Conservation (phyloP, 371 early-diverging fungal genomes). For the Circinella umbellata region DNA sequence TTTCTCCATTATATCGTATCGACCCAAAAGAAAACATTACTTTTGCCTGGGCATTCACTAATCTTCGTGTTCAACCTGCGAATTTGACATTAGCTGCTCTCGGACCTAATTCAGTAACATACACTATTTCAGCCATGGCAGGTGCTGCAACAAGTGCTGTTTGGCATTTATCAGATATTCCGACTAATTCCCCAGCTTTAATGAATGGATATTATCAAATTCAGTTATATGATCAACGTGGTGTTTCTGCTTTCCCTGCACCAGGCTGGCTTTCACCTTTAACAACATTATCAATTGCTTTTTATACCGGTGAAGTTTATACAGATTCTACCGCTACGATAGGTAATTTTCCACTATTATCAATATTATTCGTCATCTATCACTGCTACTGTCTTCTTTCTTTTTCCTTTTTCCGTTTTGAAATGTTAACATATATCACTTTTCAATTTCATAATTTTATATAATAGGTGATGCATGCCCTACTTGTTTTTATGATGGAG, state of each 20-base stretch:
- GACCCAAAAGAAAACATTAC: slow-evolving; percentile 49
- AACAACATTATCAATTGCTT: slow-evolving; percentile 42
- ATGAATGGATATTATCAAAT: slow-evolving; percentile 51
- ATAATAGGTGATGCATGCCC: slow-evolving; percentile 47
- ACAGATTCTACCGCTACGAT: slow-evolving; percentile 1
- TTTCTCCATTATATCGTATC: slow-evolving; percentile 49
- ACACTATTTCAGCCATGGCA: slow-evolving; percentile 42
- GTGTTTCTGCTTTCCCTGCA: slow-evolving; percentile 30
- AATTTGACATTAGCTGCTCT: slow-evolving; percentile 50
- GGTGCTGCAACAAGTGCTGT: slow-evolving; percentile 47
- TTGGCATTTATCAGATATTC: slow-evolving; percentile 46
- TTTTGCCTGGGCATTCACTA: slow-evolving; percentile 44
- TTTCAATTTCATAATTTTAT: not conserved
- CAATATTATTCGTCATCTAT: no score
- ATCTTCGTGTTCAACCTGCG: slow-evolving; percentile 39
- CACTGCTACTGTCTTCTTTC: no score
- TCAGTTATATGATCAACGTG: slow-evolving; percentile 55
- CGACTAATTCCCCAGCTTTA: slow-evolving; percentile 36
- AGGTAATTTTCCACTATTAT: not conserved
- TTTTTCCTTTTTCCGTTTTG: no score
- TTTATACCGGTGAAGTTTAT: slow-evolving; percentile 43
- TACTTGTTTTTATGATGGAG: slow-evolving; percentile 47
- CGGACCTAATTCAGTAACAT: slow-evolving; percentile 38
- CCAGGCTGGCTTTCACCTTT: slow-evolving; percentile 51
- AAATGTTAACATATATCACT: no score